Conservation (phyloP, 768 basidiomycete genomes). For the Collybiopsis confluens region DNA sequence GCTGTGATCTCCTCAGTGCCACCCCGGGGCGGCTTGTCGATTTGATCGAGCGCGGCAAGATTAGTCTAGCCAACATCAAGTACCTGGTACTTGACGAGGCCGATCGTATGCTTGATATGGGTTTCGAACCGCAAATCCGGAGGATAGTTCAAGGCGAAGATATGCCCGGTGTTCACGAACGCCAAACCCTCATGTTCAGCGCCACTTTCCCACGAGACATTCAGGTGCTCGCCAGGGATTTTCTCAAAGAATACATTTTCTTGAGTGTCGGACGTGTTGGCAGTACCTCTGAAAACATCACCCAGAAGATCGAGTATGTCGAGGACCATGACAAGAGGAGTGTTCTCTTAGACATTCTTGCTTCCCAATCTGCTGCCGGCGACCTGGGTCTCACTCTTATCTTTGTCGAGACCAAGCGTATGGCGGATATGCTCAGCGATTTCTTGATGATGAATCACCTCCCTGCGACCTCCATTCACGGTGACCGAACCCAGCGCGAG, state of each 20-base stretch:
- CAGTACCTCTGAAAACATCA: constrained; percentile 98
- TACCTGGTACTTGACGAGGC: constrained; percentile 99
- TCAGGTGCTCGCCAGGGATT: constrained; percentile 92
- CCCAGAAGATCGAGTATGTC: constrained; percentile 97
- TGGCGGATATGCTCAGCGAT: constrained; percentile 98
- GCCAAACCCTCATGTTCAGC: constrained; percentile 99
- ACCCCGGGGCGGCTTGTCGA: constrained; percentile 98
- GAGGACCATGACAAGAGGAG: constrained; percentile 97
- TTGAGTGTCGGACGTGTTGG: constrained; percentile 97
- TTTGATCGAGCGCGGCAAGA: constrained; percentile 95
- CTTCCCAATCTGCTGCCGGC: constrained; percentile 58
- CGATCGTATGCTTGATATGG: constrained; percentile 99
- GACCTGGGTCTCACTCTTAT: constrained; percentile 80
- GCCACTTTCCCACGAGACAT: constrained; percentile 99
- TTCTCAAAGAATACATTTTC: constrained; percentile 98
- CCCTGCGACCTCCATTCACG: constrained; percentile 95
- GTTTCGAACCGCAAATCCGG: constrained; percentile 99
- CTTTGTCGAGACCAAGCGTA: constrained; percentile 99
- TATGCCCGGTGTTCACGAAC: constrained; percentile 89
- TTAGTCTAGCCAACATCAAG: constrained; percentile 93
- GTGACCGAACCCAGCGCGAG: constrained; percentile 96
- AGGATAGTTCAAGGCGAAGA: constrained; percentile 97
- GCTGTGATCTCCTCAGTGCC: constrained; percentile 94
- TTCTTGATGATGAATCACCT: constrained; percentile 83
- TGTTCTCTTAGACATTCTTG: constrained; percentile 89